Conservation (phyloP, 306 rosid genomes). For the Dalbergia cultrata region DNA sequence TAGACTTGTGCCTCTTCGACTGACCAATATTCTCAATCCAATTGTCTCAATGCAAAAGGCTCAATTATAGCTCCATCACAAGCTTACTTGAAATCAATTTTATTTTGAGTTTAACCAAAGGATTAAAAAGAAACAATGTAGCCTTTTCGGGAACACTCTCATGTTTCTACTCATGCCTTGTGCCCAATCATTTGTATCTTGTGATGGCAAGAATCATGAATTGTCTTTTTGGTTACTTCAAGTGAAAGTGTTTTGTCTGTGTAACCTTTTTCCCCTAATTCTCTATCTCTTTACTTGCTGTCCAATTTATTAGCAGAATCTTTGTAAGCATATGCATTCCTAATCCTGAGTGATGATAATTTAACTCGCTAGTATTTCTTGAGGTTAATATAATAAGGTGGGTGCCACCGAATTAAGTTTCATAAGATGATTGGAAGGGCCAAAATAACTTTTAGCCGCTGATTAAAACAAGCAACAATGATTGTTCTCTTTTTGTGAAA, state of each 20-base stretch:
- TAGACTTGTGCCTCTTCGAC: conserved; percentile 10
- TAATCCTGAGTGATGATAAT: conserved; percentile 27
- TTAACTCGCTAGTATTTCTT: conserved; percentile 23
- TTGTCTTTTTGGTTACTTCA: conserved; percentile 52
- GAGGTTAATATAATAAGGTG: conserved; percentile 20
- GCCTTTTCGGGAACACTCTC: conserved; percentile 38
- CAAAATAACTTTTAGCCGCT: conserved; percentile 22
- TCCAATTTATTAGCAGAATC: conserved; percentile 6
- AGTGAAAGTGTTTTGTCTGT: conserved; percentile 47
- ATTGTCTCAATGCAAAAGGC: conserved; percentile 27
- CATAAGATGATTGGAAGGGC: conserved; percentile 30
- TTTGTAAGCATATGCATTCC: conserved; percentile 43
- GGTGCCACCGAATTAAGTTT: conserved; percentile 24
- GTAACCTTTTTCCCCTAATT: conserved; percentile 22
- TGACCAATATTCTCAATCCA: conserved; percentile 38
- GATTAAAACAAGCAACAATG: conserved; percentile 45
- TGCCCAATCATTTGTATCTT: conserved; percentile 48
- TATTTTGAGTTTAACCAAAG: conserved; percentile 31
- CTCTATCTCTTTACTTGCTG: conserved; percentile 14
- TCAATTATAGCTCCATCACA: conserved; percentile 36
- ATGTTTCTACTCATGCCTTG: conserved; percentile 45
- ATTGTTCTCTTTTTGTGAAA: conserved; percentile 43
- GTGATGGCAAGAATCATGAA: conserved; percentile 43
- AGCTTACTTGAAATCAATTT: background rate
- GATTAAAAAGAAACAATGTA: conserved; percentile 30